Evolutionary conservation across 148 eudicot species (phyloP), one percentile per base, ranked within the genome.

Genomic region (Cornus florida): DNA sequence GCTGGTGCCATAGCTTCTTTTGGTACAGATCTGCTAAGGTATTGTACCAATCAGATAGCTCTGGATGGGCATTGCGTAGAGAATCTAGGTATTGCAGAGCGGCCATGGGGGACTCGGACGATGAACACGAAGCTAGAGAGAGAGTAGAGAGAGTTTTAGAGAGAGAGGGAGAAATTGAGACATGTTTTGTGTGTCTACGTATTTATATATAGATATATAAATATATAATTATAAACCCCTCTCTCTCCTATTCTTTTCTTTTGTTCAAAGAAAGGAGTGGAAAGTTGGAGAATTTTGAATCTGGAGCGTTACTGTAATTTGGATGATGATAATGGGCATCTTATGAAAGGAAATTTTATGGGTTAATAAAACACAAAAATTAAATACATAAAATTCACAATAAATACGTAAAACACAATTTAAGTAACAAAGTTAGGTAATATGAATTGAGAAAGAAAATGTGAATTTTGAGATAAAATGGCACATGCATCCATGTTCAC

Each of bases 1-100:
- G 98, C 87, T 91, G 98, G 70, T 94, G 98, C 98, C 97, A 94
- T 0, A 94, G 94, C 89, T 94, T 94, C 80, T 88, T 88, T 86
- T 94, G 91, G 86, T 92, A 92, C 75, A 94, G 94, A 89, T 94
- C 98, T 77, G 97, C 86, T 1, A 94, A 83, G 46, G 92, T 72
- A 35, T 77, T 88, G 88, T 81, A 94, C 94, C 98, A 92, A 10
- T 92, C 97, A 35, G 88, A 76, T 5, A 94, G 94, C 83, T 89
- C 98, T 7, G 97, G 98, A 68, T 94, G 91, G 39, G 87, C 75
- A 74, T 70, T 89, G 22, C 93, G 84, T n/a, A 83, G 86, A 3
- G 88, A 72, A n/a, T 94, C 93, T 69, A 92, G 78, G 86, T 94
- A 94, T 73, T 89, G 87, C n/a, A 94, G 82, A 22, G 97, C 93